phyloP scores from a whole-genome alignment of 2,329 filamentous ascomycete genomes.

The Penicillium sp. region DNA sequence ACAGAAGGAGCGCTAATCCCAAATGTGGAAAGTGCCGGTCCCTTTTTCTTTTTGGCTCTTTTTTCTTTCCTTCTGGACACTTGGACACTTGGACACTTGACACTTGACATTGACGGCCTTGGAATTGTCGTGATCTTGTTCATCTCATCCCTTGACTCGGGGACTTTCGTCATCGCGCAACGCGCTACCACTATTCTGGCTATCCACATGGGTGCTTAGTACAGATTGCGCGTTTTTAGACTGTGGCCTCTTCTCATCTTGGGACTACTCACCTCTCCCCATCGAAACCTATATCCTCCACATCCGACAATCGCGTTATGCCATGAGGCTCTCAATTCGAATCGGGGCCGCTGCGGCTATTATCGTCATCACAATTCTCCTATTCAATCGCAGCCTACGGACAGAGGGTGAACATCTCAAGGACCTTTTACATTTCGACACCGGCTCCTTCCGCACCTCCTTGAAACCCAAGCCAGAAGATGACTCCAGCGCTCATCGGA shows the following conservation, averaged over 20 bases:
- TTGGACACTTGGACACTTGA: background rate
- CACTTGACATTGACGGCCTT: background rate
- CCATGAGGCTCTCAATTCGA: conserved; percentile 29
- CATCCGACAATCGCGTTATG: conserved; percentile 15
- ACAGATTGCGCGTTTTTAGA: conserved; percentile 9
- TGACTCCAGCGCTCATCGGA: conserved; percentile 13
- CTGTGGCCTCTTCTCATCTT: conserved; percentile 3
- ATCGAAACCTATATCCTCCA: background rate
- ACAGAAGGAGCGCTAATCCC: background rate
- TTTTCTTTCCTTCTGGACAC: background rate
- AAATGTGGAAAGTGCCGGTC: conserved; percentile 1
- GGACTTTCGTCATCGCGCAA: conserved; percentile 9
- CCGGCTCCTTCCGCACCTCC: conserved; percentile 18
- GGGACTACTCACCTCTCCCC: background rate
- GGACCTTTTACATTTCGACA: conserved; percentile 31
- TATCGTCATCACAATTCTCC: conserved; percentile 30
- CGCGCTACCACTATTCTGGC: background rate
- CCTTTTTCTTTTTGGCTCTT: background rate
- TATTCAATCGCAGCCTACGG: conserved; percentile 29
- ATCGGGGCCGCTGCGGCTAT: conserved; percentile 33
- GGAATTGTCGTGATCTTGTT: background rate
- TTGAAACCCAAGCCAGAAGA: conserved; percentile 7
- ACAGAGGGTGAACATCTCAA: conserved; percentile 20
- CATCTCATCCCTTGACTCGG: conserved; percentile 9
- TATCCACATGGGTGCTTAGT: conserved; percentile 10